phyloP scores from a whole-genome alignment of 2,329 filamentous ascomycete genomes.

The Claviceps sorghi region DNA sequence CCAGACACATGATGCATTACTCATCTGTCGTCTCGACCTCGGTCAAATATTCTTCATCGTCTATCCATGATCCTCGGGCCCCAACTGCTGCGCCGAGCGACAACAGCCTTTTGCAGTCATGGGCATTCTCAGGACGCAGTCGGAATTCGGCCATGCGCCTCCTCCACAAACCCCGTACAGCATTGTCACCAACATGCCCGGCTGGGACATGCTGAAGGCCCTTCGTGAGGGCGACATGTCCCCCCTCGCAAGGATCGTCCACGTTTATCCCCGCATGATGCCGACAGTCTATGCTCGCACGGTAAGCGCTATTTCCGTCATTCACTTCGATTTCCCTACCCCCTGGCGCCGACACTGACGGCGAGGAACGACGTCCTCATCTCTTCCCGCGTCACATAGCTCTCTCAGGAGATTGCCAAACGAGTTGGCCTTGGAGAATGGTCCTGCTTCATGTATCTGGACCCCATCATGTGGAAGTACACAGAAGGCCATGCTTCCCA shows the following conservation, averaged over 20 bases:
- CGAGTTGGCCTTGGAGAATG: slow-evolving; percentile 15
- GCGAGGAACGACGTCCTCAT: background rate
- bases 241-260: slow-evolving; percentile 20
- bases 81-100: too few relatives aligned
- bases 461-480: slow-evolving; percentile 17
- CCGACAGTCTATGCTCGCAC: slow-evolving; percentile 23
- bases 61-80: too few relatives aligned
- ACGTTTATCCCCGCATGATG: slow-evolving; percentile 32
- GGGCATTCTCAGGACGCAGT: slow-evolving; percentile 23
- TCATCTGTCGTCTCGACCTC: too few relatives aligned
- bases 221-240: slow-evolving; percentile 27
- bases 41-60: too few relatives aligned
- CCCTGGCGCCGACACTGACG: background rate
- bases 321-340: too few relatives aligned
- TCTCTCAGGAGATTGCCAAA: slow-evolving; percentile 22
- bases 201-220: slow-evolving; percentile 25
- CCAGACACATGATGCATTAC: too few relatives aligned
- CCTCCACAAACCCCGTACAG: slow-evolving; percentile 32
- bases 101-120: slow-evolving; percentile 10
- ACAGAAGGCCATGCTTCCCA: slow-evolving; percentile 19
- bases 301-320: slow-evolving; percentile 13
- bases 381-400: slow-evolving; percentile 11
- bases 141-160: slow-evolving; percentile 28
- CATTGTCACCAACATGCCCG: slow-evolving; percentile 30
- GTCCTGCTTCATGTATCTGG: slow-evolving; percentile 17